Evolutionary conservation across 192 early-diverging fungal species (phyloP).

Genomic region (Backusella morwellensis): DNA sequence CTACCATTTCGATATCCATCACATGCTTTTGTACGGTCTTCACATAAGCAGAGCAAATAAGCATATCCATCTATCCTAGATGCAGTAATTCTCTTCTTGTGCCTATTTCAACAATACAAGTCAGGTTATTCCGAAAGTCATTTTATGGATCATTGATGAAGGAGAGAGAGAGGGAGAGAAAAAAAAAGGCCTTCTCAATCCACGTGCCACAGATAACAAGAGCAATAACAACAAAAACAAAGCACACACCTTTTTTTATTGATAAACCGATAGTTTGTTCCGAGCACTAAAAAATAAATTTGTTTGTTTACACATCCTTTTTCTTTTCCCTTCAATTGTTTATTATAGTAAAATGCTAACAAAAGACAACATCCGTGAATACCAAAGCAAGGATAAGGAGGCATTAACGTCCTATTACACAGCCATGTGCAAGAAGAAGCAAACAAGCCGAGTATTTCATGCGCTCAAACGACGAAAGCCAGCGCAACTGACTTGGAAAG

Average conservation of each 20-base stretch:
- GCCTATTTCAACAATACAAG: no score
- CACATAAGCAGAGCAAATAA: no score
- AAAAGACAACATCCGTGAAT: slow-evolving; percentile 10
- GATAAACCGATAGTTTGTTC: not conserved
- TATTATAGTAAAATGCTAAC: not conserved
- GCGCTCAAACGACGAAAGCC: not conserved
- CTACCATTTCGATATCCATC: no score
- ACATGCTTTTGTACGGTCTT: no score
- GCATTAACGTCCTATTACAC: not conserved
- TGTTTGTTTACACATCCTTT: not conserved
- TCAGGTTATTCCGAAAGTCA: no score
- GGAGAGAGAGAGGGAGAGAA: no score
- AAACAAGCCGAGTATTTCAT: not conserved
- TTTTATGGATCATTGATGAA: no score
- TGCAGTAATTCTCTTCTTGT: no score
- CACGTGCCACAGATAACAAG: not conserved
- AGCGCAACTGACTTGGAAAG: slow-evolving; percentile 2
- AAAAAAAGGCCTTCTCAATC: no score
- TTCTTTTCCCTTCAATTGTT: not conserved
- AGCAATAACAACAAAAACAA: not conserved
- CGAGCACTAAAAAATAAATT: not conserved
- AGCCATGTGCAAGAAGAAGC: not conserved
- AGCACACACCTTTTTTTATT: not conserved
- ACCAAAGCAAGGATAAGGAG: not conserved
- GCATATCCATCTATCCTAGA: no score